A percentile compares a stretch with the other conserved stretches of the same genome.
Evolutionary conservation across 2,329 filamentous ascomycete species (phyloP).

Genomic region (Neoarthrinium moseri): DNA sequence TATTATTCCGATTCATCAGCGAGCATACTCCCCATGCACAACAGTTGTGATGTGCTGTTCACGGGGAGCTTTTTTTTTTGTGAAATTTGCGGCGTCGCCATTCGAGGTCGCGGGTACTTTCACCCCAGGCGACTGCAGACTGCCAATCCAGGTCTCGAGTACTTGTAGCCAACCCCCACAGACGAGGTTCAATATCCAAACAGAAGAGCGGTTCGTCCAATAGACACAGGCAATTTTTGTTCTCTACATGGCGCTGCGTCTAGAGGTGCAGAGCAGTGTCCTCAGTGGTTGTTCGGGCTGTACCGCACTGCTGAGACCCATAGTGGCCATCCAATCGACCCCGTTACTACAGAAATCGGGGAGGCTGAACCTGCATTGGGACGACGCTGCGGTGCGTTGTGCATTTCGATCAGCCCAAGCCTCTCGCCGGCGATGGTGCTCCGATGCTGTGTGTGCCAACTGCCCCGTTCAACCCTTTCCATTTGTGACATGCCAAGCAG

Average conservation of each 20-base stretch:
- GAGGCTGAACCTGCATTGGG: slow-evolving; percentile 7
- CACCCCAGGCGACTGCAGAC: background rate
- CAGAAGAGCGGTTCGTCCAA: slow-evolving; percentile 10
- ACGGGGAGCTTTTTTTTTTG: slow-evolving; percentile 21
- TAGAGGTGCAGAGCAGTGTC: slow-evolving; percentile 3
- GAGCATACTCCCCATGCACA: slow-evolving; percentile 21
- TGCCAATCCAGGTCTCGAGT: background rate
- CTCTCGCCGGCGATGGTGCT: too few species aligned
- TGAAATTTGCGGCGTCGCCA: slow-evolving; percentile 25
- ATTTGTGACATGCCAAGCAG: slow-evolving; percentile 8
- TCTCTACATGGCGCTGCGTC: slow-evolving; percentile 11
- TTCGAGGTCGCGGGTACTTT: slow-evolving; percentile 13
- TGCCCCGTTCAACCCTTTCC: background rate
- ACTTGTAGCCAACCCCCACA: slow-evolving; percentile 10
- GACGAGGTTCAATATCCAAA: slow-evolving; percentile 5
- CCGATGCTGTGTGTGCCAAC: background rate
- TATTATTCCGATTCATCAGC: slow-evolving; percentile 9
- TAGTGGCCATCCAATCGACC: slow-evolving; percentile 9
- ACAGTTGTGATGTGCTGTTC: slow-evolving; percentile 27
- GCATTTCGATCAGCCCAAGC: too few species aligned
- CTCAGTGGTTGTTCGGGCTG: slow-evolving; percentile 7
- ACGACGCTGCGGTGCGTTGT: too few species aligned
- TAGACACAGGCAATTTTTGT: slow-evolving; percentile 1
- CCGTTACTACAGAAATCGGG: slow-evolving; percentile 3
- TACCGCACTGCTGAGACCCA: slow-evolving; percentile 3